A percentile compares a stretch with the other conserved stretches of the same genome.
phyloP scores from a whole-genome alignment of 306 rosid species.

The Amphicarpaea edgeworthii region DNA sequence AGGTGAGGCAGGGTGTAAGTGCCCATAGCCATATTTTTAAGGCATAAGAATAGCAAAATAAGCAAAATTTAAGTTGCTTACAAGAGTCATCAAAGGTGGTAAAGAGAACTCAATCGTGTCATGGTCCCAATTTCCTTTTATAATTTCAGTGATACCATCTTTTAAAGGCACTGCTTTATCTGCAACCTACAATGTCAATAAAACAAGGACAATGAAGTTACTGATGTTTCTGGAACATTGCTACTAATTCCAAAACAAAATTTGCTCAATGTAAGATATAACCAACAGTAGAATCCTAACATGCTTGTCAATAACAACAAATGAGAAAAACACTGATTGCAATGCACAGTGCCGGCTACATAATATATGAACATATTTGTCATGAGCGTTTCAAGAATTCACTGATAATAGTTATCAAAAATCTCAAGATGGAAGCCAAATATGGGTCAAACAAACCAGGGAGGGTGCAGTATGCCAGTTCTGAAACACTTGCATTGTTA shows the following conservation, averaged over 20 bases:
- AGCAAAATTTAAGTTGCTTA: conserved; percentile 57
- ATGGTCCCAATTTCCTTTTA: conserved; percentile 91
- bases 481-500: conserved; percentile 8
- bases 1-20: neutral
- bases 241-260: conserved; percentile 20
- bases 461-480: conserved; percentile 26
- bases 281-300: conserved; percentile 25
- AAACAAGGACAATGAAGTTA: conserved; percentile 35
- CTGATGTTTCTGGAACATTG: conserved; percentile 35
- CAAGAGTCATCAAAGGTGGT: conserved; percentile 97
- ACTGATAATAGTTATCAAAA: conserved; percentile 1
- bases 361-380: conserved; percentile 11
- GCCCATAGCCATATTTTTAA: conserved; percentile 9
- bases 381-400: conserved; percentile 33
- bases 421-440: no score
- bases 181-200: conserved; percentile 62
- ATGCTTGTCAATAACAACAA: conserved; percentile 23
- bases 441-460: conserved; percentile 37
- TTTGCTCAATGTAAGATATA: conserved; percentile 18
- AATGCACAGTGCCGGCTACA: conserved; percentile 20
- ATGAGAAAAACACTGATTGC: conserved; percentile 23
- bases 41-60: conserved; percentile 22
- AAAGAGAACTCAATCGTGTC: conserved; percentile 82
- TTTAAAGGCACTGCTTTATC: conserved; percentile 56
- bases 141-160: conserved; percentile 67